phyloP scores from a whole-genome alignment of 108 stramenopile genomes.

The Discostella pseudostelligera region DNA sequence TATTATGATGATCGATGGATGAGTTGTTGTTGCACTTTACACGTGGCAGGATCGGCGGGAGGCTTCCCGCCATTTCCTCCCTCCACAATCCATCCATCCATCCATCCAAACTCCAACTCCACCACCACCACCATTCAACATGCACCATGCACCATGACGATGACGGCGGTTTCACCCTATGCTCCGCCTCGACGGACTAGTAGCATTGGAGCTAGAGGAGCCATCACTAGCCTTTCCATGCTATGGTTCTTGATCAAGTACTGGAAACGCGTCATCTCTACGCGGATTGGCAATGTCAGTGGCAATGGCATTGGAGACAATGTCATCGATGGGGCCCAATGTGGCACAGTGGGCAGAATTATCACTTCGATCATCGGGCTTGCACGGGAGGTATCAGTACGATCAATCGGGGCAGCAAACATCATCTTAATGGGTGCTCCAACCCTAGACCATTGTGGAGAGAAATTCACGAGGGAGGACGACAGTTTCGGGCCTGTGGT shows the following conservation, averaged over 20 bases:
- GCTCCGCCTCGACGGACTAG: conserved; percentile 28
- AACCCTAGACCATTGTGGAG: background rate
- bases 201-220: conserved; percentile 4
- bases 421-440: conserved; percentile 31
- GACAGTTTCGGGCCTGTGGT: no score
- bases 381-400: conserved; percentile 25
- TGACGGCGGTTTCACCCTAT: conserved; percentile 40
- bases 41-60: no score
- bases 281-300: background rate
- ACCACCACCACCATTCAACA: no score
- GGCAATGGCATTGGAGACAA: background rate
- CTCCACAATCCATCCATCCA: no score
- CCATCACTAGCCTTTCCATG: background rate
- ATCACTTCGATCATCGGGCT: conserved; percentile 9
- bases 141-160: conserved; percentile 15
- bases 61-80: no score
- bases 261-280: conserved; percentile 6
- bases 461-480: background rate
- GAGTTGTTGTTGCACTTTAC: no score
- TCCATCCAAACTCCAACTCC: no score
- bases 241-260: conserved; percentile 5
- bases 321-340: conserved; percentile 14
- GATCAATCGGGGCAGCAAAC: conserved; percentile 28
- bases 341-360: conserved; percentile 28
- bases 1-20: no score